Evolutionary conservation across 2,329 filamentous ascomycete genomes (phyloP), one percentile per base, ranked within the genome.

Genomic region (Hymenoscyphus fraxineus): DNA sequence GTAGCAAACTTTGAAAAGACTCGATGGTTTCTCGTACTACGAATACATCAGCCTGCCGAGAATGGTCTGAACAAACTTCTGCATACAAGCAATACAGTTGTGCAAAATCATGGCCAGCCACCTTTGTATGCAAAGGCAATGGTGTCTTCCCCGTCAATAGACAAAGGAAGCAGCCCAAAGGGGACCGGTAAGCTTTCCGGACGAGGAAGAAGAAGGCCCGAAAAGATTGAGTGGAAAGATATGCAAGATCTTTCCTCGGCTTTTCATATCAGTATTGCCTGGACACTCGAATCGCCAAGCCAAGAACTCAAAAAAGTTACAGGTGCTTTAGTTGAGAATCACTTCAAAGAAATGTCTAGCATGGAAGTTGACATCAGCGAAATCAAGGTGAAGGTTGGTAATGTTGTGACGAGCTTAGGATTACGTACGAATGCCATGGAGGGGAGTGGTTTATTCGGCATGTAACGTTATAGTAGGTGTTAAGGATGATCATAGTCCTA

Each of bases 251-350:
- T 76, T 62, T 82, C 82, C 4, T 76, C 81, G 59, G 85, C 84
- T 27, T 97, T 97, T 73, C 95, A 99, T 77, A 80, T 98, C 65
- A 97, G 93, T 57, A 86, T 99, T 63, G 95, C 89, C 0, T 98
- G 94, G 95, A 89, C 85, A 0, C 81, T 94, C 67, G 76, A 80
- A 10, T 75, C 79, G 54, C 87, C 86, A 0, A 79, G 76, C 6
- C 65, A 78, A 2, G 80, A 82, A 40, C 72, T 83, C 15, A 71
- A 73, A 16, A 67, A 75, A 59, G 72, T 72, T 32, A 83, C 80
- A 0, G 70, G 74, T 2, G 65, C 67, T 3, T 67, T 65, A 9
- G 60, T 58, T 5, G 55, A 35, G 10, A 56, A 67, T 3, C 22
- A 68, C 19, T 62, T 70, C n/a, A 40, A 68, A 7, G 59, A 64